These are phyloP conservation scores for carrot (Daucus carota) DNA, from an alignment of 129 eudicot species.

Conservation along the genomic window DH1_v3.0 NC_030381.2:25984001-25984500, in stretches of 20 bases:
- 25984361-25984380: background rate
- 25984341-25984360: background rate
- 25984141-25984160: slow-evolving; percentile 90
- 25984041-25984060: slow-evolving; percentile 50
- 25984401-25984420: background rate
- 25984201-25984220: slow-evolving; percentile 40
- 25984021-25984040: slow-evolving; percentile 98
- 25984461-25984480: background rate
- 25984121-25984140: slow-evolving; percentile 97
- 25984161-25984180: slow-evolving; percentile 92
- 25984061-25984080: slow-evolving; percentile 9
- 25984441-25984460: background rate
- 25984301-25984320: background rate
- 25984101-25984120: slow-evolving; percentile 33
- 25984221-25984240: background rate
- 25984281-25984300: background rate
- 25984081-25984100: slow-evolving; percentile 12
- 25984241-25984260: background rate
- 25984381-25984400: background rate
- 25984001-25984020: slow-evolving; percentile 96
- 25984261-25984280: too few species aligned
- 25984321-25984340: background rate
- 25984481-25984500: background rate
- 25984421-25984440: background rate
- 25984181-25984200: slow-evolving; percentile 71